Conservation (phyloP, 495 filamentous ascomycete genomes). For the Xylaria scruposa region DNA sequence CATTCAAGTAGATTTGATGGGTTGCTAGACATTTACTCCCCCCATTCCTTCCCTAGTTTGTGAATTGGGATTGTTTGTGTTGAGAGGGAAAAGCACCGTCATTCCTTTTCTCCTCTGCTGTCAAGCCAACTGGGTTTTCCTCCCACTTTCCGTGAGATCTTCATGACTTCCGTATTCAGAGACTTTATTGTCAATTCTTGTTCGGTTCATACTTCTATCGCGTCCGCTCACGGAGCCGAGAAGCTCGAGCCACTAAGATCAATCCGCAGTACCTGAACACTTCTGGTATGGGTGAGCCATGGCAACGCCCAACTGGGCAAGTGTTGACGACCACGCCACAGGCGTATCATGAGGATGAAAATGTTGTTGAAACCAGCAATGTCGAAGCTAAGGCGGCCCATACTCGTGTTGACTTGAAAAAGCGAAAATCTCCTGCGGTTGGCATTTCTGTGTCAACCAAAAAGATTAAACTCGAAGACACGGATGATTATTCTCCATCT, state of each 20-base stretch:
- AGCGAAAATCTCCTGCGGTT: slow-evolving; percentile 45
- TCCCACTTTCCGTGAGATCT: neutral
- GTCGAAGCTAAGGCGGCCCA: slow-evolving; percentile 15
- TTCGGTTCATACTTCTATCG: neutral
- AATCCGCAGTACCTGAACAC: neutral
- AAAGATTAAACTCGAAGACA: slow-evolving; percentile 46
- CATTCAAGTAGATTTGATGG: neutral
- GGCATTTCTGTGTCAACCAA: slow-evolving; percentile 35
- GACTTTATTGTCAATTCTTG: neutral
- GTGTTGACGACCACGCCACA: neutral
- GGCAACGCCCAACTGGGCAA: slow-evolving; percentile 1
- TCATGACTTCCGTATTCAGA: neutral
- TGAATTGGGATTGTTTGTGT: neutral
- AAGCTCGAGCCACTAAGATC: neutral
- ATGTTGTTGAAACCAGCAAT: neutral
- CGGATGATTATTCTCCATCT: slow-evolving; percentile 41
- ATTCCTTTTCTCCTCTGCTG: neutral
- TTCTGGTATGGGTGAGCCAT: slow-evolving; percentile 3
- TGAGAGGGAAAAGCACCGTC: neutral
- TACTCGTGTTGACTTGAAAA: slow-evolving; percentile 36
- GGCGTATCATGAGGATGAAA: slow-evolving; percentile 2
- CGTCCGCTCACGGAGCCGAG: neutral
- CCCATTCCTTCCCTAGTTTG: neutral
- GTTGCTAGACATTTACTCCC: neutral
- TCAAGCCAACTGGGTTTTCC: neutral